A percentile compares a stretch with the other conserved stretches of the same genome.
Evolutionary conservation across 768 basidiomycete genomes (phyloP).

Genomic region (button mushroom (Agaricus bisporus)): DNA sequence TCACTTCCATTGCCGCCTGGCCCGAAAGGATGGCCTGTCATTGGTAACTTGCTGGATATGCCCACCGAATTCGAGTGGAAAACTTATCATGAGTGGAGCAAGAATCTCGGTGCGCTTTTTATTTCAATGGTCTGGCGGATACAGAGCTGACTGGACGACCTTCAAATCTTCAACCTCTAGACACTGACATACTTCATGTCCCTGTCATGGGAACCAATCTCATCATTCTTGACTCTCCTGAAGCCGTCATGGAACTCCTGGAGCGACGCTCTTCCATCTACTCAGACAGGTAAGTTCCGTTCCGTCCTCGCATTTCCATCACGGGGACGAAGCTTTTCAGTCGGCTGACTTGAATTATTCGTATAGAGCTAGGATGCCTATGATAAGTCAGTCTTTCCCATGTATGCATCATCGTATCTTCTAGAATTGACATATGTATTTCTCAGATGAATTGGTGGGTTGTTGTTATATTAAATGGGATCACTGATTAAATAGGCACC

Average conservation of each 20-base stretch:
- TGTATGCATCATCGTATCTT: too few species aligned
- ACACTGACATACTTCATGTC: conserved; percentile 24
- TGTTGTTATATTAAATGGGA: background rate
- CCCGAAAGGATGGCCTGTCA: conserved; percentile 31
- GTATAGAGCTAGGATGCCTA: conserved; percentile 14
- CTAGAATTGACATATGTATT: background rate
- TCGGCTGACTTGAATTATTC: background rate
- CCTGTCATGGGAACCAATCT: conserved; percentile 20
- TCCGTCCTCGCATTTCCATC: background rate
- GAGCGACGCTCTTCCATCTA: conserved; percentile 36
- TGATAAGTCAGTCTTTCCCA: conserved; percentile 13
- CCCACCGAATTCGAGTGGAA: conserved; percentile 29
- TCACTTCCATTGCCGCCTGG: conserved; percentile 32
- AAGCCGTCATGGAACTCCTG: conserved; percentile 34
- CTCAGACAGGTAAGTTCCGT: conserved; percentile 24
- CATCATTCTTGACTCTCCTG: conserved; percentile 28
- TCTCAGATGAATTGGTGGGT: conserved; percentile 9
- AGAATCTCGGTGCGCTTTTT: conserved; percentile 24
- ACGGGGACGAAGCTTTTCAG: background rate
- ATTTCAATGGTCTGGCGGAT: too few species aligned
- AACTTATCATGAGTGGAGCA: conserved; percentile 34
- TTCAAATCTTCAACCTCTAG: conserved; percentile 8
- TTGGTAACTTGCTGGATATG: conserved; percentile 35
- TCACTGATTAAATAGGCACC: background rate
- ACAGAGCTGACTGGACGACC: too few species aligned